Percentiles rank a stretch among this genome's conserved stretches.
Conservation (phyloP, 176 grass and related monocot genomes). For the Oryza officinalis region DNA sequence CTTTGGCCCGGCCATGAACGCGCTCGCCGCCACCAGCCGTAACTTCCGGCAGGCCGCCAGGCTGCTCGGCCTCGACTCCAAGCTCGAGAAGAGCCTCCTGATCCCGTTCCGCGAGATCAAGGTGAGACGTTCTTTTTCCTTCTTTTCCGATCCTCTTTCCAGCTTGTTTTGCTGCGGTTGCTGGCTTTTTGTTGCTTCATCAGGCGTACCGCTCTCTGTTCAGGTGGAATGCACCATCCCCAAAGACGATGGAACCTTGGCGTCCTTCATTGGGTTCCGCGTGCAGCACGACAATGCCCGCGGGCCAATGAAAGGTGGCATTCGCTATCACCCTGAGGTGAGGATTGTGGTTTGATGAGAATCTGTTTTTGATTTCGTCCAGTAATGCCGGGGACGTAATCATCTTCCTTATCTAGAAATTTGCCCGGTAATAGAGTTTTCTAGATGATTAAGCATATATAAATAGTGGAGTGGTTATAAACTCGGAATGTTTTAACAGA, state of each 20-base stretch:
- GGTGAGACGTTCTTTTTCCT: slow-evolving; percentile 36
- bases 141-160: not conserved
- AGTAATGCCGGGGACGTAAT: not conserved
- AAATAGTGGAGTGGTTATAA: not conserved
- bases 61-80: slow-evolving; percentile 82
- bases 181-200: not conserved
- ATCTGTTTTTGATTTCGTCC: not conserved
- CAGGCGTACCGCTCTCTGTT: not conserved
- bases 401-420: not conserved
- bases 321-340: slow-evolving; percentile 92
- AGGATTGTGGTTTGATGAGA: slow-evolving; percentile 4
- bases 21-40: slow-evolving; percentile 83
- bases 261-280: slow-evolving; percentile 85
- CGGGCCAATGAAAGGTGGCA: slow-evolving; percentile 98
- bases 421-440: not conserved
- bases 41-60: slow-evolving; percentile 74
- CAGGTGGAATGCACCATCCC: slow-evolving; percentile 99
- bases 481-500: not conserved
- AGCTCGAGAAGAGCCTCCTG: slow-evolving; percentile 82
- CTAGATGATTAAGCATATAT: not conserved
- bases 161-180: not conserved
- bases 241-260: slow-evolving; percentile 86
- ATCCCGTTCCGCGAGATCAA: slow-evolving; percentile 93
- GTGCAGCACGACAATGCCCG: slow-evolving; percentile 97
- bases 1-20: slow-evolving; percentile 63